phyloP scores from a whole-genome alignment of 179 eudicot species.

The Spergularia azorica region DNA sequence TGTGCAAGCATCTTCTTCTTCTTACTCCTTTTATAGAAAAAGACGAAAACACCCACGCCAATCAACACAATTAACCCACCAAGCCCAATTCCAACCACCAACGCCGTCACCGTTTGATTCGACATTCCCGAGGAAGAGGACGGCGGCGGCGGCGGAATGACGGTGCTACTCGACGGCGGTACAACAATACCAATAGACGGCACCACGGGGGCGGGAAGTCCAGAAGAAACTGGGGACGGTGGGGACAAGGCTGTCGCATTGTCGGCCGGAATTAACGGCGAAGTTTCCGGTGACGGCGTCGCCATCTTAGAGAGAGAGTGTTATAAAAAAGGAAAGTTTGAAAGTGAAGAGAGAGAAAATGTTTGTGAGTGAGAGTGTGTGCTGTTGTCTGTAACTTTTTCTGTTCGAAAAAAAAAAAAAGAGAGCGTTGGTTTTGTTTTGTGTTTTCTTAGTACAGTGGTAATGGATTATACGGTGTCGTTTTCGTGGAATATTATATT shows the following conservation, averaged over 20 bases:
- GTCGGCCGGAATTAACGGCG: slow-evolving; percentile 28
- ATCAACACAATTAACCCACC: slow-evolving; percentile 64
- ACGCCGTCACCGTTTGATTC: slow-evolving; percentile 46
- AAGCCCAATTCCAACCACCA: slow-evolving; percentile 63
- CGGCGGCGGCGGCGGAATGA: slow-evolving; percentile 15
- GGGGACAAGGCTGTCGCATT: slow-evolving; percentile 24
- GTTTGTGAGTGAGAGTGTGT: not conserved
- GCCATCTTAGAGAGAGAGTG: not conserved
- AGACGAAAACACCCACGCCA: slow-evolving; percentile 50
- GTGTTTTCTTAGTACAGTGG: slow-evolving; percentile 19
- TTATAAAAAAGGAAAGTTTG: not conserved
- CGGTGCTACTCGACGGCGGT: not conserved
- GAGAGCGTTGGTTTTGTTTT: slow-evolving; percentile 20
- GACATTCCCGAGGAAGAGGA: slow-evolving; percentile 32
- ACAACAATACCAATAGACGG: not conserved
- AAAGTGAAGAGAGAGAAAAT: slow-evolving; percentile 17
- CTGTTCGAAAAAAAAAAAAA: too few relatives aligned
- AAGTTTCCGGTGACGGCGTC: slow-evolving; percentile 24
- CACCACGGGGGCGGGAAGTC: slow-evolving; percentile 20
- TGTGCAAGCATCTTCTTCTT: slow-evolving; percentile 23
- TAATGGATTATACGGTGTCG: not conserved
- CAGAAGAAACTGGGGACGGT: not conserved
- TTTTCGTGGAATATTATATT: not conserved
- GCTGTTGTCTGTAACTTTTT: not conserved
- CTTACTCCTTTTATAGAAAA: slow-evolving; percentile 53